Base-by-base conservation (phyloP, 106 monocot species). In the Ottelia alismoides region DNA sequence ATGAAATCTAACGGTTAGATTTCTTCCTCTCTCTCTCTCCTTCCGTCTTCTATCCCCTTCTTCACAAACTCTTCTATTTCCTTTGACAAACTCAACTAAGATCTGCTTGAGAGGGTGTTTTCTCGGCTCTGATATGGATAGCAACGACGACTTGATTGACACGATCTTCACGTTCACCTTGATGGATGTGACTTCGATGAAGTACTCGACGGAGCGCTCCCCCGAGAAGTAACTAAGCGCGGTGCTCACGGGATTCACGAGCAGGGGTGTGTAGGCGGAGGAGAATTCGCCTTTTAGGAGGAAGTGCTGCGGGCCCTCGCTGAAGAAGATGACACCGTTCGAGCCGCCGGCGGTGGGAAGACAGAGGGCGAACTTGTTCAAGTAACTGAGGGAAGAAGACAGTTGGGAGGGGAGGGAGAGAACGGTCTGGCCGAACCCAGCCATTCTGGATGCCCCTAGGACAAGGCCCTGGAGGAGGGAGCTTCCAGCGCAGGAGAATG, bases 191-290 rank as follows among this genome's bases (percentile, higher is more conserved):
- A 80, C 73, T 12, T 65, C 67, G 63, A 86, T 77, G 65, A 86
- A 86, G 67, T 86, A 76, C 56, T 86, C 85, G 40, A n/a, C 52
- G 0, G 85, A 86, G 11, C 67, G 58, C 48, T 81, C 85, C 2
- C 80, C 85, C 1, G 27, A 1, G 1, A 21, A 20, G 47, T 1
- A 77, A 3, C 52, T 28, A 14, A 63, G 69, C 0, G 75, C 87
- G 0, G 87, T 82, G 72, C 87, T 74, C 30, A 87, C 78, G 0
- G 77, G 78, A 52, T 87, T 87, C 31, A 58, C 52, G 60, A 87
- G 40, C 21, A 87, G 78, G 0, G 75, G 78, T 1, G 88, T 88
- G 73, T 88, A 88, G 0, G 88, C 72, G 17, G 58, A 66, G 20
- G 74, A 71, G 20, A 73, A 12, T 21, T 44, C 31, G 31, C 45